Evolutionary conservation across 352 stramenopile species (phyloP), one percentile per base, ranked within the genome.

Genomic region (Aphanomyces invadans): DNA sequence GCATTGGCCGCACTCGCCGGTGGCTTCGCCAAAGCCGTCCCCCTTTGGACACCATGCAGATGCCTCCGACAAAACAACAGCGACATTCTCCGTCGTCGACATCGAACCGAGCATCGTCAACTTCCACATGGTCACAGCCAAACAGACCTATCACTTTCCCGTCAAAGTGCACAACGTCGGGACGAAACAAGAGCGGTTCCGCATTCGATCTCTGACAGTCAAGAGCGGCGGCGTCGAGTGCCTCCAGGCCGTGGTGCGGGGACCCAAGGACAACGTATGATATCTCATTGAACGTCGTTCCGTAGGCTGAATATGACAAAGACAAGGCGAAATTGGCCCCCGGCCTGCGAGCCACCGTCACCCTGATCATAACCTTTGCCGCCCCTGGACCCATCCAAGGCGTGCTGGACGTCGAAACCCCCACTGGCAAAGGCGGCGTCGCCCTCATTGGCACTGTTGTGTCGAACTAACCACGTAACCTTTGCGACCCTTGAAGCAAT

Each of bases 151-250:
- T 17, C 36, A 49, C 25, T 64, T 64, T 31, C 55, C 55, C 36
- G 38, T 64, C 55, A 49, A 64, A 46, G 55, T 64, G 29, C 81
- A 79, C 46, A 92, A 92, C 33, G 74, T 92, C 15, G 81, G 80
- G 2, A 75, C 70, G 31, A 81, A 74, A 56, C 76, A 88, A 46
- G 78, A 92, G 38, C 83, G 81, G 7, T 92, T 86, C 52, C 81
- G 81, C 21, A 78, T 88, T 3, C 76, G 83, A 31, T 61, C 70
- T n/a, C 65, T 88, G 5, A 63, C 51, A 5, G 77, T 74, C 3
- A 78, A 75, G 3, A 75, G 72, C 57, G 76, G 74, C 15, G 74
- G 73, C 3, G 71, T 76, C 17, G 65, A 73, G 0, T 80, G 81
- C 0, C 69, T 55, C 1, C 80, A 87, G 10, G 76, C 79, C 2